Conservation (phyloP, 257 asterid genomes). For the Nyctanthes arbortristis region DNA sequence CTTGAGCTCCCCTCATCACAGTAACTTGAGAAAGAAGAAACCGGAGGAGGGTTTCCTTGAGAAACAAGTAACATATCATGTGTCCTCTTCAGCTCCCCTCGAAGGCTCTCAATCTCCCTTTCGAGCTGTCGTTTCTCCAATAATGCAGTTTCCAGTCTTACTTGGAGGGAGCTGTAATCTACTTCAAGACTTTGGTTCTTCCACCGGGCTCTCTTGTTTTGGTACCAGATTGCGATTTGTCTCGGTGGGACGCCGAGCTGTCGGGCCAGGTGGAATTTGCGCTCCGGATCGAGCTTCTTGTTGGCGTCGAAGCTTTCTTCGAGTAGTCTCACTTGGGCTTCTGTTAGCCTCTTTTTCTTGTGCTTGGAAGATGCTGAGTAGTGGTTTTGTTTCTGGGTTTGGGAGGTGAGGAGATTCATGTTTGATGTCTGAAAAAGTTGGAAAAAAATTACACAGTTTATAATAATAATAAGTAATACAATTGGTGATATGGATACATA, state of each 20-base stretch:
- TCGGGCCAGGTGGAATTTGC: slow-evolving; percentile 67
- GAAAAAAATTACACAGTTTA: not conserved
- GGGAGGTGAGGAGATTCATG: slow-evolving; percentile 39
- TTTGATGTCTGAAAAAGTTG: not conserved
- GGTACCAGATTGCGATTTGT: slow-evolving; percentile 93
- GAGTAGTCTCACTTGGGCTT: slow-evolving; percentile 67
- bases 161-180: slow-evolving; percentile 58
- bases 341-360: slow-evolving; percentile 64
- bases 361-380: slow-evolving; percentile 26
- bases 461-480: slow-evolving; percentile 15
- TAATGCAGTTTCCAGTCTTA: slow-evolving; percentile 53
- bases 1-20: slow-evolving; percentile 62
- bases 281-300: slow-evolving; percentile 82
- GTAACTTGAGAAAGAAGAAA: slow-evolving; percentile 58
- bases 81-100: slow-evolving; percentile 54
- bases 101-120: slow-evolving; percentile 51
- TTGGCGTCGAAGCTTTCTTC: slow-evolving; percentile 68
- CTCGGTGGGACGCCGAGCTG: slow-evolving; percentile 78
- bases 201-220: slow-evolving; percentile 87
- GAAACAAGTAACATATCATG: slow-evolving; percentile 41
- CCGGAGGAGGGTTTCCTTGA: slow-evolving; percentile 30
- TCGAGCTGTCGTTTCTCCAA: slow-evolving; percentile 58
- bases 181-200: slow-evolving; percentile 79
- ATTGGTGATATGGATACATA: slow-evolving; percentile 16
- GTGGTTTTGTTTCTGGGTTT: slow-evolving; percentile 14